Conservation (phyloP, 2,329 filamentous ascomycete genomes). For the Fusarium hainanense region DNA sequence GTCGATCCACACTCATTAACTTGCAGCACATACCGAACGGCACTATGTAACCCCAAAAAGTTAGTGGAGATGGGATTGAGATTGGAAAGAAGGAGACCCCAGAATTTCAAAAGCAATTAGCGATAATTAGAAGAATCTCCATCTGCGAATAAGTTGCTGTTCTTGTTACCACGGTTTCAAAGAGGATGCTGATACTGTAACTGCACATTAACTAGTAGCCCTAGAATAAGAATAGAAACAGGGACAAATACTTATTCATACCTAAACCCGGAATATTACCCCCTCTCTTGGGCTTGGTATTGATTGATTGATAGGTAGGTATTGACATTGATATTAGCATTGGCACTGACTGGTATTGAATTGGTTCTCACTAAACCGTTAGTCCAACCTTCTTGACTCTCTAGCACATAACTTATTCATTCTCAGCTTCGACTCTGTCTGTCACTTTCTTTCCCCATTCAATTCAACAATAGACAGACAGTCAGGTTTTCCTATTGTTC, state of each 20-base stretch:
- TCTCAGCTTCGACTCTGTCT: background rate
- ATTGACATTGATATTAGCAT: background rate
- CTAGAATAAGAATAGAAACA: background rate
- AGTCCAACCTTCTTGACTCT: constrained; percentile 21
- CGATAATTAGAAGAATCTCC: background rate
- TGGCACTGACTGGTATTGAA: background rate
- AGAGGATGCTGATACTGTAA: background rate
- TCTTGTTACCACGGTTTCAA: background rate
- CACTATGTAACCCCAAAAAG: background rate
- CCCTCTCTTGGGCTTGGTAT: background rate
- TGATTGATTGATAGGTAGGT: background rate
- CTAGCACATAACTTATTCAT: constrained; percentile 18
- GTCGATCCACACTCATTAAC: constrained; percentile 33
- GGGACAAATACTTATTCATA: background rate
- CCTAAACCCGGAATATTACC: background rate
- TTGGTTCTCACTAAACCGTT: constrained; percentile 2
- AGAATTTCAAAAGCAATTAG: constrained; percentile 38
- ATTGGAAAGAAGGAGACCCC: constrained; percentile 26
- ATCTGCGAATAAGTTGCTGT: background rate
- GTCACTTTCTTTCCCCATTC: constrained; percentile 15
- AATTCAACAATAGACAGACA: constrained; percentile 12
- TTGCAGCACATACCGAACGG: constrained; percentile 23
- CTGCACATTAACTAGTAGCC: background rate
- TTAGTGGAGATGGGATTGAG: constrained; percentile 14
- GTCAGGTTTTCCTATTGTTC: constrained; percentile 9